Conservation (phyloP, 768 basidiomycete species). For the Lyophyllum shimeji region DNA sequence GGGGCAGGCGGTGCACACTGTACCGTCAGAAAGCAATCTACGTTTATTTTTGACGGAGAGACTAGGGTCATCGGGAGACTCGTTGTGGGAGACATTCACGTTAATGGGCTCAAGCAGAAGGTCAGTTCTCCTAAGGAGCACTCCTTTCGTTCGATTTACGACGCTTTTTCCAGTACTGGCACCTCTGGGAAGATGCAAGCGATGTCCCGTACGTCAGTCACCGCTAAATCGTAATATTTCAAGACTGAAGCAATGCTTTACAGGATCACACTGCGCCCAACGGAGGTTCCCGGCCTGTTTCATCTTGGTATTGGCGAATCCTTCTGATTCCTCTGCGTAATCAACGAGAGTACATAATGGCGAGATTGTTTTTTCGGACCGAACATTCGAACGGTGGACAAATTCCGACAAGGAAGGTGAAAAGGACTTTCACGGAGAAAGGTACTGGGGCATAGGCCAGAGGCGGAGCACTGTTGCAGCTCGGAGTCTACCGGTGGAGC, state of each 20-base stretch:
- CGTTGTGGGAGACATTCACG: slow-evolving; percentile 42
- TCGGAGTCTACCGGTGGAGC: slow-evolving; percentile 45
- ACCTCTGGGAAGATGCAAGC: slow-evolving; percentile 44
- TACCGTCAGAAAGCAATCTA: slow-evolving; percentile 38
- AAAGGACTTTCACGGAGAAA: slow-evolving; percentile 11
- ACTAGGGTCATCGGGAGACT: slow-evolving; percentile 32
- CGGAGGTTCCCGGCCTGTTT: slow-evolving; percentile 29
- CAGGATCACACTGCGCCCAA: slow-evolving; percentile 32
- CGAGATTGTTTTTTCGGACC: slow-evolving; percentile 35
- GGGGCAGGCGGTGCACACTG: slow-evolving; percentile 46
- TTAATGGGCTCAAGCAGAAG: slow-evolving; percentile 37
- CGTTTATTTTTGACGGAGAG: slow-evolving; percentile 40
- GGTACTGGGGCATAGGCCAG: slow-evolving; percentile 9
- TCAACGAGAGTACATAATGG: no score
- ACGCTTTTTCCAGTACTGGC: slow-evolving; percentile 38
- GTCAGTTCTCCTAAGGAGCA: slow-evolving; percentile 22
- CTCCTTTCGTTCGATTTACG: not conserved
- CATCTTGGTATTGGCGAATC: slow-evolving; percentile 28
- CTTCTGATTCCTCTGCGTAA: not conserved
- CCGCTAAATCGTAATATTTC: not conserved
- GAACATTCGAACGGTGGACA: slow-evolving; percentile 48
- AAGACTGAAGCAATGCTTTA: not conserved
- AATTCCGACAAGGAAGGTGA: slow-evolving; percentile 36
- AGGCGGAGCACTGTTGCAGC: slow-evolving; percentile 27
- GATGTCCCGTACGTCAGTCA: slow-evolving; percentile 28